Evolutionary conservation across 208 protist species (phyloP).

Genomic region (Tritrichomonas musculus): DNA sequence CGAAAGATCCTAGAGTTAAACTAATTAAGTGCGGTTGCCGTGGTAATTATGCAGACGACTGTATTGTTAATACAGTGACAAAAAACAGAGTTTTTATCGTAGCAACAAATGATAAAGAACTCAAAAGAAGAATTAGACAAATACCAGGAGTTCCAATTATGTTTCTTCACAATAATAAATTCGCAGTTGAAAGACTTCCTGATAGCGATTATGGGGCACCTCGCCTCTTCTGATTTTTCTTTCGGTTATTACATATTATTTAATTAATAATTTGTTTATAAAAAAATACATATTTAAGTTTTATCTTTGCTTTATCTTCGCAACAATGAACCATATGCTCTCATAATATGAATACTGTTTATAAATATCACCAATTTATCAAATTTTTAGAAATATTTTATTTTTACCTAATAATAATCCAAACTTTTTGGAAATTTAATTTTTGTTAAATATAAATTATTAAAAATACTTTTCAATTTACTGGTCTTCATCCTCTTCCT

Average conservation of each 20-base stretch:
- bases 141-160: conserved; percentile 96
- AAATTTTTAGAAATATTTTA: too few relatives aligned
- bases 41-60: conserved; percentile 98
- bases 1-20: conserved; percentile 93
- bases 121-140: conserved; percentile 86
- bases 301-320: too few relatives aligned
- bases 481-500: conserved; percentile 2
- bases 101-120: conserved; percentile 80
- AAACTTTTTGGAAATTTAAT: too few relatives aligned
- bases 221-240: neutral
- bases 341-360: too few relatives aligned
- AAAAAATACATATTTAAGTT: too few relatives aligned
- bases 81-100: conserved; percentile 70
- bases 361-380: too few relatives aligned
- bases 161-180: conserved; percentile 86
- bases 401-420: too few relatives aligned
- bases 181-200: conserved; percentile 90
- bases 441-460: too few relatives aligned
- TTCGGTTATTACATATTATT: too few relatives aligned
- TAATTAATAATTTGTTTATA: too few relatives aligned
- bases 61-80: conserved; percentile 82
- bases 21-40: conserved; percentile 81
- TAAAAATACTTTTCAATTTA: too few relatives aligned
- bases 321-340: too few relatives aligned
- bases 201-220: conserved; percentile 53